Evolutionary conservation across 2,329 filamentous ascomycete species (phyloP).

Genomic region (Cordyceps javanica): DNA sequence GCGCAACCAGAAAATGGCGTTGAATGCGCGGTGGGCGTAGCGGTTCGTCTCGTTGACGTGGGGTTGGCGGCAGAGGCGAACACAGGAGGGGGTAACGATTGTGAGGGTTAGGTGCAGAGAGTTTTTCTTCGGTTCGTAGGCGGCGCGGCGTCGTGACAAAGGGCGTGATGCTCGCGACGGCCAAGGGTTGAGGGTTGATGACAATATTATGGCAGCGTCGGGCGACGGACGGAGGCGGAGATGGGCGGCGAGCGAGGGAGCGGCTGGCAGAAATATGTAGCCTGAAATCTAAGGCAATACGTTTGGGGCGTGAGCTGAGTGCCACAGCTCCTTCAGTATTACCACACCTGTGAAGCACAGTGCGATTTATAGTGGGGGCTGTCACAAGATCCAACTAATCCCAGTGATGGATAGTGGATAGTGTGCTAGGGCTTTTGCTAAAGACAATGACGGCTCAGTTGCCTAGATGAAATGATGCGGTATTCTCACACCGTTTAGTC

Average conservation of each 20-base stretch:
- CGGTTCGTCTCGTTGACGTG: conserved; percentile 4
- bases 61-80: conserved; percentile 1
- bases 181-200: conserved; percentile 11
- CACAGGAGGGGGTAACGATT: not conserved
- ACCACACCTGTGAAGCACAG: not conserved
- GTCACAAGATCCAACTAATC: not conserved
- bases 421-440: not conserved
- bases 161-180: conserved; percentile 8
- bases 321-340: conserved; percentile 8
- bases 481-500: not conserved
- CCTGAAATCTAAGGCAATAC: conserved; percentile 15
- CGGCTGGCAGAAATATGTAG: conserved; percentile 3
- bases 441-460: no score
- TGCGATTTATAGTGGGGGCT: not conserved
- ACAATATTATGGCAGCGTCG: conserved; percentile 8
- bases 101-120: not conserved
- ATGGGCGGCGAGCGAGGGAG: conserved; percentile 6
- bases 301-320: not conserved
- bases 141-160: conserved; percentile 5
- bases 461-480: no score
- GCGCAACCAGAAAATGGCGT: conserved; percentile 1
- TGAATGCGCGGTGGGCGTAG: conserved; percentile 1
- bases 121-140: not conserved
- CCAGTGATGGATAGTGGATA: not conserved
- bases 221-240: conserved; percentile 9